These are phyloP conservation scores for Fusarium sp. DNA, from an alignment of 2,329 filamentous ascomycete genomes.

Conservation along the genomic window DNA sequence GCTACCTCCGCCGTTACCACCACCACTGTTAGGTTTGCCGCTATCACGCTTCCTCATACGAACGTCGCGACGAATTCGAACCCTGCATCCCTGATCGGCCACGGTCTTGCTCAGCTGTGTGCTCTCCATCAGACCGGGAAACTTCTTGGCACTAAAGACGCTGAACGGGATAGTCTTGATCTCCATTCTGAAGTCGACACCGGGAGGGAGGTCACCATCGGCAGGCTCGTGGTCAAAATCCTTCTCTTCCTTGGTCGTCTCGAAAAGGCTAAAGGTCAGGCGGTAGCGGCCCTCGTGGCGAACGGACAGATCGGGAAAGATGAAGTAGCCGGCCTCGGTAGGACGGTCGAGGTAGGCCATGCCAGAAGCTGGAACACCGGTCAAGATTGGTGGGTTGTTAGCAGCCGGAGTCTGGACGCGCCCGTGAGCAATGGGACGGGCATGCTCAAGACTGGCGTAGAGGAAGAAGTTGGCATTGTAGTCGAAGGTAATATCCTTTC, in stretches of 20 bases:
- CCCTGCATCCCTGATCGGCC: constrained; percentile 96
- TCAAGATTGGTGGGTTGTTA: constrained; percentile 85
- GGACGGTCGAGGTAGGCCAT: constrained; percentile 97
- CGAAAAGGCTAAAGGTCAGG: constrained; percentile 93
- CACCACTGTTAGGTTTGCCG: constrained; percentile 70
- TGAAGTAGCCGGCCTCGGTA: constrained; percentile 86
- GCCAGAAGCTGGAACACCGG: constrained; percentile 93
- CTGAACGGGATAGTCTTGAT: constrained; percentile 90
- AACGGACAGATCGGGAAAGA: constrained; percentile 97
- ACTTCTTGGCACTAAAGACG: constrained; percentile 98
- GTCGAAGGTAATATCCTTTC: constrained; percentile 84
- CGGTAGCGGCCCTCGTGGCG: constrained; percentile 94
- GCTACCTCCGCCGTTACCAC: constrained; percentile 58
- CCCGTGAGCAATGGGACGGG: constrained; percentile 85
- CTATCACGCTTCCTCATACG: constrained; percentile 86
- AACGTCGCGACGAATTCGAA: constrained; percentile 94
- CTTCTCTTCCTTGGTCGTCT: constrained; percentile 89
- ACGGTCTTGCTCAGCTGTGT: constrained; percentile 91
- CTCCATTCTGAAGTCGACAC: constrained; percentile 88
- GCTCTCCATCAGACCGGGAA: constrained; percentile 92
- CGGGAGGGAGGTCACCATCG: constrained; percentile 63
- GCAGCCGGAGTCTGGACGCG: constrained; percentile 79
- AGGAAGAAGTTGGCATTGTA: constrained; percentile 99
- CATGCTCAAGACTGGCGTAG: constrained; percentile 90
- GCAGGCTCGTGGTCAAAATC: constrained; percentile 76